These are phyloP conservation scores for Colletotrichum liriopes DNA, from an alignment of 2,329 filamentous ascomycete species.

Conservation along the genomic window DNA sequence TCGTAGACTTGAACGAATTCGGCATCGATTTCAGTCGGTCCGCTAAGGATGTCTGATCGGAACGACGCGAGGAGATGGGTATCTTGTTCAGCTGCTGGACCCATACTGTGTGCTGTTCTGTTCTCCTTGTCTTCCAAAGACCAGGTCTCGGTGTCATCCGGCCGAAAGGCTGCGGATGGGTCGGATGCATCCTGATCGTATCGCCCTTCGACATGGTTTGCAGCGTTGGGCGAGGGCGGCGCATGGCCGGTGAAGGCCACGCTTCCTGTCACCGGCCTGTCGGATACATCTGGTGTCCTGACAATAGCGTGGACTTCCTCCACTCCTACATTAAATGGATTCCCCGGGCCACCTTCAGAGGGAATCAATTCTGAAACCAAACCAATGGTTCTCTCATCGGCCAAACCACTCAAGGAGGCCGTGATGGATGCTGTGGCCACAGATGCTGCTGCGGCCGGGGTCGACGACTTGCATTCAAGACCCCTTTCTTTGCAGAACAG, in stretches of 20 bases:
- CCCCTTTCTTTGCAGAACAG: slow-evolving; percentile 54
- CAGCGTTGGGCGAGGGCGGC: neutral
- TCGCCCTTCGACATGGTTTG: neutral
- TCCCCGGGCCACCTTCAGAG: neutral
- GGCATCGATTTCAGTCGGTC: slow-evolving; percentile 59
- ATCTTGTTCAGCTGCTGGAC: slow-evolving; percentile 63
- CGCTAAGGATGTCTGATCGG: slow-evolving; percentile 62
- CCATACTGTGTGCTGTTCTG: slow-evolving; percentile 62
- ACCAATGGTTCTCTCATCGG: neutral
- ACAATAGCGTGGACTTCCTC: neutral
- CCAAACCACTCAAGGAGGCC: neutral
- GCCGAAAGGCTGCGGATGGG: neutral
- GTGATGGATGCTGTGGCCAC: neutral
- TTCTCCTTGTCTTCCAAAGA: slow-evolving; percentile 60
- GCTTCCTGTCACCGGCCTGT: neutral
- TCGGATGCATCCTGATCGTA: neutral
- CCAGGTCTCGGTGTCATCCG: slow-evolving; percentile 34
- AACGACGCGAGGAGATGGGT: slow-evolving; percentile 63
- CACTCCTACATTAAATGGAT: neutral
- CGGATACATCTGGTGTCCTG: neutral
- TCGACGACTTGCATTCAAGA: slow-evolving; percentile 52
- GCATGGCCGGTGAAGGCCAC: neutral
- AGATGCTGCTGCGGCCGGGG: slow-evolving; percentile 9
- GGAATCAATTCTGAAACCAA: neutral
- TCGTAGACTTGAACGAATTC: slow-evolving; percentile 60